Evolutionary conservation across 768 basidiomycete species (phyloP).

Genomic region (Thelephora ganbajun): DNA sequence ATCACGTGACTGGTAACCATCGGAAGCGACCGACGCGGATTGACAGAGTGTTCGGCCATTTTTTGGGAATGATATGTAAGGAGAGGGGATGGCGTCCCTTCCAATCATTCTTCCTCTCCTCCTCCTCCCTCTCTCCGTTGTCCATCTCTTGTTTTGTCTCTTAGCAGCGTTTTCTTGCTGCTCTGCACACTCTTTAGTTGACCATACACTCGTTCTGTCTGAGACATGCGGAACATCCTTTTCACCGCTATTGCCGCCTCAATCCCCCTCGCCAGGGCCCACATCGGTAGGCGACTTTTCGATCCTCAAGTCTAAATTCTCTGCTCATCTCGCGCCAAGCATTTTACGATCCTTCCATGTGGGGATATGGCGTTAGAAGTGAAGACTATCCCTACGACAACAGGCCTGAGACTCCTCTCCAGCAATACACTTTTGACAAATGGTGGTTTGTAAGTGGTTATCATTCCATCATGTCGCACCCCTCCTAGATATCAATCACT

Average conservation of each 20-base stretch:
- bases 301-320: too few relatives aligned
- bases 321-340: too few relatives aligned
- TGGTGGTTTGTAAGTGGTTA: conserved; percentile 24
- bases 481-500: neutral
- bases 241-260: conserved; percentile 7
- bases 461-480: neutral
- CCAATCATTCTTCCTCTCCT: too few relatives aligned
- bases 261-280: conserved; percentile 8
- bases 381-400: conserved; percentile 19
- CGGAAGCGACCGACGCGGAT: too few relatives aligned
- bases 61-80: conserved; percentile 7
- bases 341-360: conserved; percentile 22
- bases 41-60: too few relatives aligned
- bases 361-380: conserved; percentile 23
- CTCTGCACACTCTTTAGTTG: neutral
- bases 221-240: neutral
- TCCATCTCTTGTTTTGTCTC: neutral
- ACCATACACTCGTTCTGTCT: neutral
- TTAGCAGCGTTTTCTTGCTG: neutral
- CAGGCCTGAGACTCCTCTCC: conserved; percentile 23
- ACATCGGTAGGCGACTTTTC: conserved; percentile 6
- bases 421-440: conserved; percentile 16
- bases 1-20: too few relatives aligned
- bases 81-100: too few relatives aligned
- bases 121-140: neutral